Conservation (phyloP, 441 rosid genomes). For the Populus trichocarpa region DNA sequence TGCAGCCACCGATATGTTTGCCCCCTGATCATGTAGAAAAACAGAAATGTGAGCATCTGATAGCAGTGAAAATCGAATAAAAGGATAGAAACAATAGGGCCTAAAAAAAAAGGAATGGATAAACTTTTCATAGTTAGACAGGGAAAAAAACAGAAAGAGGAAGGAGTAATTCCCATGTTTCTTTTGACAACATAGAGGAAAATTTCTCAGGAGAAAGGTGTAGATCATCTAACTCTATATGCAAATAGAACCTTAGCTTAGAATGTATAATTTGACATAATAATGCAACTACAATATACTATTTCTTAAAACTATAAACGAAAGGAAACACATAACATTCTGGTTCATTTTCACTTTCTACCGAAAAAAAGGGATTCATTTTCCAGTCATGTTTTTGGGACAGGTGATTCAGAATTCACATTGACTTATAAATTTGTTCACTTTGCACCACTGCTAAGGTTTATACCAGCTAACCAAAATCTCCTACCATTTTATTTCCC, state of each 20-base stretch:
- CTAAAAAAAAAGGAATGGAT: neutral
- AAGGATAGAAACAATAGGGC: neutral
- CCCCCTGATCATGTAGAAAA: constrained; percentile 56
- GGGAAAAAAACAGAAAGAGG: neutral
- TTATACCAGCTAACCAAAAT: neutral
- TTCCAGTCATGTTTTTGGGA: neutral
- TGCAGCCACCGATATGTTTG: constrained; percentile 82
- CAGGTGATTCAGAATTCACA: neutral
- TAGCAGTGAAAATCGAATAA: neutral
- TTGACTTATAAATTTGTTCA: neutral
- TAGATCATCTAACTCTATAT: neutral
- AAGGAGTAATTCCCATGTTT: neutral
- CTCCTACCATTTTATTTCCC: neutral
- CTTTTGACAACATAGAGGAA: neutral
- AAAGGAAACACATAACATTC: neutral
- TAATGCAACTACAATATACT: neutral
- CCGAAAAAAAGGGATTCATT: neutral
- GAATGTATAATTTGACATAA: neutral
- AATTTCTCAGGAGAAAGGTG: neutral
- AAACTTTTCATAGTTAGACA: neutral
- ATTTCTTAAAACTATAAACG: neutral
- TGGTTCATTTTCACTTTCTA: neutral
- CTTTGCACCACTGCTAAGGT: neutral
- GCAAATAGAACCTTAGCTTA: neutral
- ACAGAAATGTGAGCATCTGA: constrained; percentile 9